Evolutionary conservation across 768 basidiomycete genomes (phyloP), one percentile per base, ranked within the genome.

Genomic region (Boletus huronensis): DNA sequence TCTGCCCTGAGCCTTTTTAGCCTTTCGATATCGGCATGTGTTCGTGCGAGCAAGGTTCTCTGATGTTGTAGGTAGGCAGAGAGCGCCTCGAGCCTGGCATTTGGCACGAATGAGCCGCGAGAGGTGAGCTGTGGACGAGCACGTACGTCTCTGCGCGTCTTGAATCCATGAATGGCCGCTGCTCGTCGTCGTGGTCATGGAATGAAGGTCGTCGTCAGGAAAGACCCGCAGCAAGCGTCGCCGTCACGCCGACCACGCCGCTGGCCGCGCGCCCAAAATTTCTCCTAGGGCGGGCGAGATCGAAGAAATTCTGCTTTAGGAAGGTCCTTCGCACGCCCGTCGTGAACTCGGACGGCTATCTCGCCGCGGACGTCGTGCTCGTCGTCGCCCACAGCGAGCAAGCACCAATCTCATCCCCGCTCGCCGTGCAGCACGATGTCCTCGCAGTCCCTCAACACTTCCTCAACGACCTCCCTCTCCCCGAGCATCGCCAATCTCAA

Each of bases 31-130:
- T 90, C 87, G 59, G 77, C 70, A 57, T 81, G 79, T 28, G 85
- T 85, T 31, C 79, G 79, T 46, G 77, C 75, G 38, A 90, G 79
- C 32, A 88, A 60, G 19, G 74, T 65, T 66, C 72, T 80, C 70
- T 90, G 88, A 39, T 79, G 73, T 52, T 79, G 75, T 57, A 90
- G 79, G 70, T 84, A 90, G 45, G 72, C 72, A 62, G 82, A 79
- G 61, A 90, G 84, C 75, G 84, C 85, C 69, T 85, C 78, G 39
- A 70, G 69, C 59, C 69, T 70, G 43, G 40, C 6, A 21, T 25
- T 40, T 5, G n/a, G 32, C 26, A 21, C 5, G 13, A 28, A 48
- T 57, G 46, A 63, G 60, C 36, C 8, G 7, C 16, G 11, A 23
- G 26, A 28, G 13, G 29, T 14, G 19, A 41, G 7, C 11, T 7